Percentiles rank a stretch among this genome's conserved stretches.
Evolutionary conservation across 1,139 yeast genomes (phyloP).

Genomic region (Taphrina betulina): DNA sequence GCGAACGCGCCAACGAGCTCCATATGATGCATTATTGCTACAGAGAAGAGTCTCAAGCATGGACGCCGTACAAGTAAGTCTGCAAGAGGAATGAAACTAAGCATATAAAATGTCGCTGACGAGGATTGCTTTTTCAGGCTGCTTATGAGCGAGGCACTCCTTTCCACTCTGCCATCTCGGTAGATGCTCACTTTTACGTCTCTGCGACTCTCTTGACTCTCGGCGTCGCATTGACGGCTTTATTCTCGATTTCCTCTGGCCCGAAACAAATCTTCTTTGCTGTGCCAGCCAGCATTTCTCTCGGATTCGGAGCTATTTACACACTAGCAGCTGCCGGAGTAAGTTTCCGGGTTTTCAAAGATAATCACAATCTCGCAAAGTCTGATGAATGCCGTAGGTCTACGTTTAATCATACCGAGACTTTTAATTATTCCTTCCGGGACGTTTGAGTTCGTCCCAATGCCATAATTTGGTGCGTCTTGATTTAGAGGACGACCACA

Average conservation of each 20-base stretch:
- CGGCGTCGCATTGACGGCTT: conserved; percentile 36
- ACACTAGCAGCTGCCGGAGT: conserved; percentile 22
- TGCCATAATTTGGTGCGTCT: too few relatives aligned
- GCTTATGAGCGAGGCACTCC: conserved; percentile 34
- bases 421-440: background rate
- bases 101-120: too few relatives aligned
- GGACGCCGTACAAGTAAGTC: too few relatives aligned
- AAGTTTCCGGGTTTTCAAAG: background rate
- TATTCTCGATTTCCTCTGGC: conserved; percentile 26
- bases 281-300: conserved; percentile 13
- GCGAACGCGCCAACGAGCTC: too few relatives aligned
- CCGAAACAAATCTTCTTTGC: background rate
- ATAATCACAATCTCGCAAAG: too few relatives aligned
- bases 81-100: too few relatives aligned
- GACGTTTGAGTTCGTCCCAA: too few relatives aligned
- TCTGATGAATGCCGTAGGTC: background rate
- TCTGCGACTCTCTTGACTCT: conserved; percentile 34
- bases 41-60: too few relatives aligned
- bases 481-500: too few relatives aligned
- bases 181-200: conserved; percentile 31
- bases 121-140: too few relatives aligned
- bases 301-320: conserved; percentile 13
- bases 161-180: conserved; percentile 33
- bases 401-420: background rate
- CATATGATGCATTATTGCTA: too few relatives aligned